Evolutionary conservation across 345 rosid genomes (phyloP), one percentile per base, ranked within the genome.

Genomic region (Murraya koenigii): DNA sequence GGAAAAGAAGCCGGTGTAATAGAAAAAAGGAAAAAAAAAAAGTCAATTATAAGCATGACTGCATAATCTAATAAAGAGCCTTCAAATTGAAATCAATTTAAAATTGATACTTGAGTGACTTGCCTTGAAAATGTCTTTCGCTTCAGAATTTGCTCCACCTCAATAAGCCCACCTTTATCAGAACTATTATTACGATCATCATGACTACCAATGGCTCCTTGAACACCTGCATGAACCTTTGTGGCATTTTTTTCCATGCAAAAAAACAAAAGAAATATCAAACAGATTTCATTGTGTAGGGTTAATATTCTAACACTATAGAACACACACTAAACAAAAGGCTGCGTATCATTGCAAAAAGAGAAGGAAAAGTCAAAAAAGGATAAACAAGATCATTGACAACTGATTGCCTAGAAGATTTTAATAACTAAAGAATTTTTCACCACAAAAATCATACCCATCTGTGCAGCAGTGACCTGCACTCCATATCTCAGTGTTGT

Each of bases 51-150:
- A 26, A 26, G 44, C 69, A 77, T 20, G 44, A 30, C 55, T 8
- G 1, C 23, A 32, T 28, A 19, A 55, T 6, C 64, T 11, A 63
- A n/a, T 30, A 19, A 47, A 66, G 56, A 54, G 30, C 35, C 26
- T 65, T 25, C 35, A 62, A 63, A 19, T 44, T 33, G 19, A 52
- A 25, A 20, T 19, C 41, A 60, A 19, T 41, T 54, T 30, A 74
- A 26, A 32, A 13, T 25, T 13, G 47, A 59, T 58, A 35, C 32
- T 2, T 41, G 6, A 75, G 52, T 69, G 35, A 62, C 89, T 86
- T 79, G 78, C 99, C 95, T 92, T 59, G 97, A 87, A 81, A 92
- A 96, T 22, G 90, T 92, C 81, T 91, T 88, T 83, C 87, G 92
- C 84, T 85, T 90, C 66, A 96, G 80, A 63, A 88, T 82, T 62